Percentiles rank a stretch among this genome's conserved stretches.
Conservation (phyloP, 139 green algal genomes). For the Axilococcus clingmanii region DNA sequence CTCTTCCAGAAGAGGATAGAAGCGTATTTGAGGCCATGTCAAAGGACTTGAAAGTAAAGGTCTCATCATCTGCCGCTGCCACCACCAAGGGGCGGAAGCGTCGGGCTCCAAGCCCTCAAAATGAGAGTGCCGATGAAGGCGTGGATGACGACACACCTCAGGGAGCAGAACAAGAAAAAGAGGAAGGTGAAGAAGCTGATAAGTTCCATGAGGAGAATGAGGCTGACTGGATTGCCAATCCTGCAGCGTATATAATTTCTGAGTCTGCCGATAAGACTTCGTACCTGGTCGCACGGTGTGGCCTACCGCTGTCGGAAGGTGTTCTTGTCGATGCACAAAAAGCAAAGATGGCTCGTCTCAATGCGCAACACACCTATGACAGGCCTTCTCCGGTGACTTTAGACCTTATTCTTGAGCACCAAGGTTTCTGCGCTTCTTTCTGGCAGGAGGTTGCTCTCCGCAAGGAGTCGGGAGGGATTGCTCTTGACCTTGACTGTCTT, state of each 20-base stretch:
- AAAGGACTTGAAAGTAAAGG: constrained; percentile 12
- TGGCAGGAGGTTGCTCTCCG: not conserved
- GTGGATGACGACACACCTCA: not conserved
- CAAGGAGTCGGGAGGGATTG: constrained; percentile 1
- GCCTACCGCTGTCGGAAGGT: constrained; percentile 1
- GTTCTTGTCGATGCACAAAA: not conserved
- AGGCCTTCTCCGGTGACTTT: constrained; percentile 12
- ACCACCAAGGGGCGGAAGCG: not conserved
- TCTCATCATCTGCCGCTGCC: not conserved
- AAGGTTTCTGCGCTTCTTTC: constrained; percentile 7
- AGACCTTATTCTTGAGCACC: constrained; percentile 20
- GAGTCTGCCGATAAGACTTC: not conserved
- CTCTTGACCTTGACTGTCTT: constrained; percentile 8
- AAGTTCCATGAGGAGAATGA: constrained; percentile 2
- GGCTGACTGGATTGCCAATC: constrained; percentile 4
- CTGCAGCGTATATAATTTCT: constrained; percentile 6
- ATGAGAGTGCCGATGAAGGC: not conserved
- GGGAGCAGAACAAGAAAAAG: not conserved
- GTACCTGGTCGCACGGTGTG: constrained; percentile 8
- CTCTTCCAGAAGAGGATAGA: not conserved
- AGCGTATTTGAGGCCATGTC: not conserved
- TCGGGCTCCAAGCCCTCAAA: not conserved
- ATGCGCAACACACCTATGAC: not conserved
- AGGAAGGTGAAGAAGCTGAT: constrained; percentile 4
- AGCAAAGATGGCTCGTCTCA: constrained; percentile 1